Percentiles rank a stretch among this genome's conserved stretches.
Conservation (phyloP, 768 basidiomycete genomes). For the Rhizopogon salebrosus region DNA sequence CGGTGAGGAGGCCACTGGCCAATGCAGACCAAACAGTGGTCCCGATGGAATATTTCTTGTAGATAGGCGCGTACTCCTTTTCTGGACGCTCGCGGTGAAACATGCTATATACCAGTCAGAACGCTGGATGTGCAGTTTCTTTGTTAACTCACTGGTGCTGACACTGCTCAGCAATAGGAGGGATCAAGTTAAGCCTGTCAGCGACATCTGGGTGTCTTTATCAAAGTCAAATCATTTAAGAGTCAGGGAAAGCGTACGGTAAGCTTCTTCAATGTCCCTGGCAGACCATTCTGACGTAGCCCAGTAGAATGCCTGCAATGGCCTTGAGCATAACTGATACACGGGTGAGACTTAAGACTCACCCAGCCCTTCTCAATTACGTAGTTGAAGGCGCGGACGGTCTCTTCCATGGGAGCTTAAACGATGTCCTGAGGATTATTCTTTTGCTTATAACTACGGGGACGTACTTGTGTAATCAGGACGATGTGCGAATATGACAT, state of each 20-base stretch:
- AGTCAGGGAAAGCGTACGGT: slow-evolving; percentile 18
- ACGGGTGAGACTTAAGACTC: background rate
- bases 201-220: slow-evolving; percentile 34
- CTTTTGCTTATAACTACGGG: background rate
- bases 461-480: slow-evolving; percentile 32
- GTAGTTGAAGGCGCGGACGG: slow-evolving; percentile 54
- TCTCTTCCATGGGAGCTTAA: slow-evolving; percentile 44
- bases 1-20: slow-evolving; percentile 50
- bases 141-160: slow-evolving; percentile 33
- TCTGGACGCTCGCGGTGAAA: slow-evolving; percentile 52
- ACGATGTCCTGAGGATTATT: background rate
- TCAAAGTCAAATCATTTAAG: background rate
- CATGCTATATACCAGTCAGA: slow-evolving; percentile 29
- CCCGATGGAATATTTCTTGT: slow-evolving; percentile 41
- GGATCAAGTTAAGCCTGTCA: slow-evolving; percentile 42
- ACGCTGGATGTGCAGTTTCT: background rate
- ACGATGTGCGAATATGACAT: slow-evolving; percentile 46
- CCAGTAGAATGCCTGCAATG: slow-evolving; percentile 37
- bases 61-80: slow-evolving; percentile 44
- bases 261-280: slow-evolving; percentile 41
- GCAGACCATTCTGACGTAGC: slow-evolving; percentile 55
- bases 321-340: background rate
- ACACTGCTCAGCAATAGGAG: slow-evolving; percentile 50
- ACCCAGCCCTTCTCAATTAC: slow-evolving; percentile 47
- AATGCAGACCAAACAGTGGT: slow-evolving; percentile 54